Conservation (phyloP, 805 yeast species). For the Schwanniomyces sp. region DNA sequence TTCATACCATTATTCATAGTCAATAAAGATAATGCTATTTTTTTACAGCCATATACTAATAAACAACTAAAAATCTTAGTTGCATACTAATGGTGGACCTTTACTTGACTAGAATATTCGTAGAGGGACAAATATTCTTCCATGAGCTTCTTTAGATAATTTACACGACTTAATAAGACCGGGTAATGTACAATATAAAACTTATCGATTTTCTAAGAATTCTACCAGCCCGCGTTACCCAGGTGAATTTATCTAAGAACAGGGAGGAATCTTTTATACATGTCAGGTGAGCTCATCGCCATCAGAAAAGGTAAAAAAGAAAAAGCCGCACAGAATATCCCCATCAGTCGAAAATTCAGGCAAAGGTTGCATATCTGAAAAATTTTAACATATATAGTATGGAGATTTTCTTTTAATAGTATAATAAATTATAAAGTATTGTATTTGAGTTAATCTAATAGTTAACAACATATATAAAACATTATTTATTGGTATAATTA, state of each 20-base stretch:
- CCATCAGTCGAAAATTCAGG: not conserved
- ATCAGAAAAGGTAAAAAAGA: constrained; percentile 6
- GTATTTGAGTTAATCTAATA: not conserved
- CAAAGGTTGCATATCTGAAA: constrained; percentile 5
- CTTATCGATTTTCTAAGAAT: constrained; percentile 6
- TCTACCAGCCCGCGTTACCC: not conserved
- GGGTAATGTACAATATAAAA: constrained; percentile 1
- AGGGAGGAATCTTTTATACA: not conserved
- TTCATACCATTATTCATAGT: no score
- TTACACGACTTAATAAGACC: not conserved
- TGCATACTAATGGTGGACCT: no score
- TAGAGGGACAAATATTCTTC: not conserved
- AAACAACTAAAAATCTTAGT: no score
- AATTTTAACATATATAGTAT: constrained; percentile 3
- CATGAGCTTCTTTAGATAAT: not conserved
- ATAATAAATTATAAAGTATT: not conserved
- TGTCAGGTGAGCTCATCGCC: not conserved
- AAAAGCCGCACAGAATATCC: constrained; percentile 8
- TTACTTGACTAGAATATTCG: not conserved
- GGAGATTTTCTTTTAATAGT: not conserved
- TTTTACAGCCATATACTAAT: no score
- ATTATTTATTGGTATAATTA: not conserved
- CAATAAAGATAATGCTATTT: no score
- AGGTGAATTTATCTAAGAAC: not conserved
- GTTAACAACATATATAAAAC: not conserved